phyloP scores from a whole-genome alignment of 331 rosid genomes.

The Stylosanthes scabra region DNA sequence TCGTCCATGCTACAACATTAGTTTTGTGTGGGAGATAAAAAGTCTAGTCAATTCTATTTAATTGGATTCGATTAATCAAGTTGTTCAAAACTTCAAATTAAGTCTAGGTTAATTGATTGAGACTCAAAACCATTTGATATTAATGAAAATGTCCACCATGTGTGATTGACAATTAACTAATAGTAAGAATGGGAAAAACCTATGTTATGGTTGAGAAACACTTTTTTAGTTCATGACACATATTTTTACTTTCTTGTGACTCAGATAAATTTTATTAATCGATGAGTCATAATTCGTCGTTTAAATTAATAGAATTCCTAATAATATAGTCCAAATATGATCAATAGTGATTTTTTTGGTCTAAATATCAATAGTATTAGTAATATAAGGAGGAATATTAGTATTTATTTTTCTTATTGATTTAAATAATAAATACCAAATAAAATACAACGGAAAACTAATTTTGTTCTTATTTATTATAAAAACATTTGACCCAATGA shows the following conservation, averaged over 20 bases:
- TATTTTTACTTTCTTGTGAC: too few species aligned
- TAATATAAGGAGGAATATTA: too few species aligned
- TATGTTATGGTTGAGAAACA: background rate
- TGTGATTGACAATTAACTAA: background rate
- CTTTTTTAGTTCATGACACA: background rate
- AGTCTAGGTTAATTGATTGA: slow-evolving; percentile 13
- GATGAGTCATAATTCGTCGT: too few species aligned
- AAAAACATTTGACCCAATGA: slow-evolving; percentile 2
- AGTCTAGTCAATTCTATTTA: background rate
- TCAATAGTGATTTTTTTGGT: too few species aligned
- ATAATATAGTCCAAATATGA: too few species aligned
- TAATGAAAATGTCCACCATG: background rate
- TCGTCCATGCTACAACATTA: background rate
- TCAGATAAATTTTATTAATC: too few species aligned
- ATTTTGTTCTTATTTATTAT: background rate
- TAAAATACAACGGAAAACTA: too few species aligned
- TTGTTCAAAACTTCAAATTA: background rate
- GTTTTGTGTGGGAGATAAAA: background rate
- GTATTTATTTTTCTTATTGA: too few species aligned
- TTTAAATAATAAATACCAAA: too few species aligned
- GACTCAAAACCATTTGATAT: slow-evolving; percentile 2
- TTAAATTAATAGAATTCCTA: too few species aligned
- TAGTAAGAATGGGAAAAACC: background rate
- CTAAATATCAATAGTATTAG: too few species aligned
- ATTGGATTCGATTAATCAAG: background rate